Evolutionary conservation across 331 rosid species (phyloP).

Genomic region (Acacia concinna): DNA sequence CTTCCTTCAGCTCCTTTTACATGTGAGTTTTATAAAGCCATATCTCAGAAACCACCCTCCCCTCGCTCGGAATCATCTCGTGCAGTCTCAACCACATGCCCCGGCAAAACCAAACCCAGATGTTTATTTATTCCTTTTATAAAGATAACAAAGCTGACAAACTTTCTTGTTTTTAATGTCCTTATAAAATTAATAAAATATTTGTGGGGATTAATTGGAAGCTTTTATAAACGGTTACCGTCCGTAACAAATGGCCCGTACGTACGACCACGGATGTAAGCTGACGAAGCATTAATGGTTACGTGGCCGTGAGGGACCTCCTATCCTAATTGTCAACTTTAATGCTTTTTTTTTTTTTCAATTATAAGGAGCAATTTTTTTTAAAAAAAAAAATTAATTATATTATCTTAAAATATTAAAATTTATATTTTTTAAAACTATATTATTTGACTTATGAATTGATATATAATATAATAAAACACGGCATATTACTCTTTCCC

Average conservation of each 20-base stretch:
- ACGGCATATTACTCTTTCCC: too few species aligned
- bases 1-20: neutral
- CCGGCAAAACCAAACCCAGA: neutral
- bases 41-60: constrained; percentile 42
- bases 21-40: neutral
- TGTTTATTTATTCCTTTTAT: neutral
- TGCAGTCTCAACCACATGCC: neutral
- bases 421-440: too few species aligned
- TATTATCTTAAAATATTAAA: too few species aligned
- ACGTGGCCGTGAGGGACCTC: neutral
- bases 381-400: too few species aligned
- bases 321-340: too few species aligned
- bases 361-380: too few species aligned
- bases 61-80: constrained; percentile 23
- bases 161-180: neutral
- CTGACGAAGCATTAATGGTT: neutral
- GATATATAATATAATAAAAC: too few species aligned
- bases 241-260: constrained; percentile 27
- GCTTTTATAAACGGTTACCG: neutral
- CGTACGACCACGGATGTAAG: constrained; percentile 47
- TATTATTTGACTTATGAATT: too few species aligned
- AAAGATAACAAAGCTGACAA: neutral
- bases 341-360: too few species aligned
- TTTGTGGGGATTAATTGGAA: neutral
- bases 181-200: too few species aligned